Evolutionary conservation across 345 rosid species (phyloP), one percentile per base, ranked within the genome.

Genomic region (Anacardium occidentale): DNA sequence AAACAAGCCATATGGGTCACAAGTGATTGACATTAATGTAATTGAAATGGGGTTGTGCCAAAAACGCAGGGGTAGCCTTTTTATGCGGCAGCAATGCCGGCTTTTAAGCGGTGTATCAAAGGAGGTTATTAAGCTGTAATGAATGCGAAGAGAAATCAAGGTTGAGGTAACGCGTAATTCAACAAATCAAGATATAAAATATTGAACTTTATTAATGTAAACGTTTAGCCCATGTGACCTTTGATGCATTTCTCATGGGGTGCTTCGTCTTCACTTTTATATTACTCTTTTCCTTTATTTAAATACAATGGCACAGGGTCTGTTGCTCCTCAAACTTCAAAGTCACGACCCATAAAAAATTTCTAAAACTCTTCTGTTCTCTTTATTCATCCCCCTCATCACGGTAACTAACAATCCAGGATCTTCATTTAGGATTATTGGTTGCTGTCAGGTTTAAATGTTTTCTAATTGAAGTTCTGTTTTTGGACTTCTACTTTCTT

Each of bases 181-280:
- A 63, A 69, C 56, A 52, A 18, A 60, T 37, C 7, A 7, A 37
- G 52, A 54, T 24, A 62, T 62, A 70, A 53, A 20, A 25, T 61
- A 64, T 44, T 57, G 29, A 59, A 58, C 81, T 89, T 84, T 78
- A 85, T 74, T 79, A 69, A 60, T 75, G 68, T 78, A 79, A 85
- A 76, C 86, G 94, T 84, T 88, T 80, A 50, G 70, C 73, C 96
- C 97, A 91, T 90, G 98, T 94, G 96, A 94, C 63, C 83, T 77
- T 83, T 70, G 77, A 67, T 80, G 89, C 85, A 79, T 74, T 88
- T 87, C 88, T 77, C 85, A 69, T 81, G 85, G 80, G 66, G 60
- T 83, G 84, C 91, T 79, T 78, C 74, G 44, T 56, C 44, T 79
- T 71, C 84, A 76, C 77, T 79, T n/a, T 85, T 83, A 73, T 59